Conservation (phyloP, 306 rosid genomes). For the Dryas drummondii region DNA sequence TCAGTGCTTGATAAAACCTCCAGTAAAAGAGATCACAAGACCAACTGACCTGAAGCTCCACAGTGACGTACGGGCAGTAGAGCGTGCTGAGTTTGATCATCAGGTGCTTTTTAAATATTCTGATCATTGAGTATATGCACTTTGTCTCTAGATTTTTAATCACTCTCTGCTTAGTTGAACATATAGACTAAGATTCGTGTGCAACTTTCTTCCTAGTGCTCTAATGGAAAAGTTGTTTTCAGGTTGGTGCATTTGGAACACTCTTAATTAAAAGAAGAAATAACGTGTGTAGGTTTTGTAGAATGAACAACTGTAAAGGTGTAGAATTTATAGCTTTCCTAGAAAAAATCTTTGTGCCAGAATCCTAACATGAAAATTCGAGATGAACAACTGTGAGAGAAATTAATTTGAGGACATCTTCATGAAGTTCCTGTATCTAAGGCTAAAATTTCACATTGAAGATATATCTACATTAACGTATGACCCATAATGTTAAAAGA, state of each 20-base stretch:
- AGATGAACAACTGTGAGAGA: not conserved
- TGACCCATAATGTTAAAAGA: not conserved
- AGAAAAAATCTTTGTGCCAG: not conserved
- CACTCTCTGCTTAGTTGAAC: not conserved
- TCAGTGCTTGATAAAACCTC: constrained; percentile 74
- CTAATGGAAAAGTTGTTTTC: not conserved
- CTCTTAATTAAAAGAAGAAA: not conserved
- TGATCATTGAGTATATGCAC: not conserved
- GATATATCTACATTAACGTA: not conserved
- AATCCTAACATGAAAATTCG: not conserved
- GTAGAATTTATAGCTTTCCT: not conserved
- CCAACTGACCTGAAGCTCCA: constrained; percentile 67
- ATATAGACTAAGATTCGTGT: not conserved
- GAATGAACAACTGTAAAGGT: not conserved
- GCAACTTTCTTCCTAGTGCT: too few species aligned
- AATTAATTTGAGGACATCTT: not conserved
- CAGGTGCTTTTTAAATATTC: constrained; percentile 48
- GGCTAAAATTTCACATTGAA: not conserved
- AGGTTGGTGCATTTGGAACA: not conserved
- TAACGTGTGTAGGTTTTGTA: not conserved
- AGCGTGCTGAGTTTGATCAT: constrained; percentile 79
- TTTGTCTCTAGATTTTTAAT: not conserved
- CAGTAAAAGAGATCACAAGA: constrained; percentile 70
- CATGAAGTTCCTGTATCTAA: not conserved
- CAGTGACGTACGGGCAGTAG: constrained; percentile 71